phyloP scores from a whole-genome alignment of 2,329 filamentous ascomycete species.

The Xylariales sp. region DNA sequence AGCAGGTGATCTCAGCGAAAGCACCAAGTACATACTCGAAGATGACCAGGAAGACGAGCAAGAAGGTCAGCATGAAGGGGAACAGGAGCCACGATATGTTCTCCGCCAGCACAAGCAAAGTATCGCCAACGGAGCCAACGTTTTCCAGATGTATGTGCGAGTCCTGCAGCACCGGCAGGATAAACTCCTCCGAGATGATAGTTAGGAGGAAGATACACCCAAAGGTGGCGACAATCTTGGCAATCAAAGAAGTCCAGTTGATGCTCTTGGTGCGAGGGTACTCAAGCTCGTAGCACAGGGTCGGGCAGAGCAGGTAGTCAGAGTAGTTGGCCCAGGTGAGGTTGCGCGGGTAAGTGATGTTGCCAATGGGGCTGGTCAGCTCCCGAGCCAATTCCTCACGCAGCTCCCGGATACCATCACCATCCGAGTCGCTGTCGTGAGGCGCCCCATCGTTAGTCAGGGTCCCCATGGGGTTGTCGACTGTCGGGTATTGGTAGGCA shows the following conservation, averaged over 20 bases:
- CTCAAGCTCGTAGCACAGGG: constrained; percentile 94
- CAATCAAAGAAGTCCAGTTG: constrained; percentile 75
- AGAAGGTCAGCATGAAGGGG: constrained; percentile 93
- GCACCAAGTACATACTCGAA: constrained; percentile 96
- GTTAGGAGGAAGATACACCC: constrained; percentile 95
- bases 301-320: constrained; percentile 89
- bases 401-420: constrained; percentile 57
- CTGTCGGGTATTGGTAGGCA: constrained; percentile 71
- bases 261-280: constrained; percentile 78
- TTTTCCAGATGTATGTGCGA: constrained; percentile 52
- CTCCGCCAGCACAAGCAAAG: constrained; percentile 76
- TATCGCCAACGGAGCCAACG: constrained; percentile 52
- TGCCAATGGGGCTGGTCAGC: constrained; percentile 84
- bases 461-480: constrained; percentile 44
- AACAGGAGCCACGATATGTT: constrained; percentile 89
- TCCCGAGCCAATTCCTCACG: constrained; percentile 87
- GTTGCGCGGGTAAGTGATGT: constrained; percentile 85
- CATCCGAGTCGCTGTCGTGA: constrained; percentile 34
- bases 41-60: constrained; percentile 95
- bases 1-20: constrained; percentile 89
- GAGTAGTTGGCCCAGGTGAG: constrained; percentile 76
- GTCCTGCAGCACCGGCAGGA: constrained; percentile 80
- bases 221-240: constrained; percentile 85
- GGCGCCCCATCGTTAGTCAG: constrained; percentile 19
- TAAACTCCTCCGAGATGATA: constrained; percentile 89